Base-by-base conservation (phyloP, 768 basidiomycete species). In the Fomitopsis pulvina region DNA sequence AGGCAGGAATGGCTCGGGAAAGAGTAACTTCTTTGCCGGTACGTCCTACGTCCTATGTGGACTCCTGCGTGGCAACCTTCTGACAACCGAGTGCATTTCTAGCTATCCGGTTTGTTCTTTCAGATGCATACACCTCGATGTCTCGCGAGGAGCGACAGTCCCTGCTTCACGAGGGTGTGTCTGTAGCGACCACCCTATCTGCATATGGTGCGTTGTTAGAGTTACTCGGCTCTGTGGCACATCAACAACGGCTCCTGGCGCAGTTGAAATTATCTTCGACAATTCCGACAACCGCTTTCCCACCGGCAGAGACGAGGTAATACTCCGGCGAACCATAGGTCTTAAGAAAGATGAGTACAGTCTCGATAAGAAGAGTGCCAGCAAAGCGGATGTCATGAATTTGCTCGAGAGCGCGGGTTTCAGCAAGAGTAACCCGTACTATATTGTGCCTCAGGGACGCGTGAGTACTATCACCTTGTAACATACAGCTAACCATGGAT, bases 341-440 rank as follows among this genome's bases (percentile, higher is more conserved):
- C 65, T 93, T 38, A 98, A 99, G 76, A 99, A 98, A 70, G 96
- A 98, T 62, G 96, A 98, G 70, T 99, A 98, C 70, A 90, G 88
- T 55, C 74, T 98, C 25, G 95, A 99, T 68, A 87, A 87, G 72
- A 98, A 97, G 72, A 92, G 87, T 54, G 87, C 88, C 0, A 88
- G 83, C 66, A 96, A 96, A 66, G 95, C 93, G 2, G 96, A 99
- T 61, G 91, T 99, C 18, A 95, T 96, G 91, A 94, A 92, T 61
- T 74, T 98, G 22, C 78, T 99, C 41, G 96, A 98, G 65, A 89
- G 86, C 62, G 96, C 96, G 1, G 95, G 96, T 0, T 99, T 99
- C 72, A 92, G 89, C 70, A 89, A 92, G 63, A 87, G 87, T n/a
- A 99, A 98, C 62, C 96, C 96, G 0, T 99, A 98, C 65, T 99